Evolutionary conservation across 2,329 filamentous ascomycete species (phyloP), one percentile per base, ranked within the genome.

Genomic region (Colletotrichum endophyticum): DNA sequence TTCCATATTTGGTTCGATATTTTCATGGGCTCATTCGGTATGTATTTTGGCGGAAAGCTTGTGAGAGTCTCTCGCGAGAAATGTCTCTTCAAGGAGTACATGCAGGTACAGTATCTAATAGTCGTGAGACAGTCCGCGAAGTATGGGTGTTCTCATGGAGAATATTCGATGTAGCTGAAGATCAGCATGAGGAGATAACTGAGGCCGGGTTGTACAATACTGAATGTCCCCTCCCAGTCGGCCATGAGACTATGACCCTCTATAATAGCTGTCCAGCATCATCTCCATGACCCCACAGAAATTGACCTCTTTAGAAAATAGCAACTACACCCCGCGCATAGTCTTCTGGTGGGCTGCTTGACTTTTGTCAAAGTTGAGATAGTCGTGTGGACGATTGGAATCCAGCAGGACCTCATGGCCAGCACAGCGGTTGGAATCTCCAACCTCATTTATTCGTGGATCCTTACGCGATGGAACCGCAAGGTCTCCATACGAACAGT

Each of bases 291-390:
- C 1, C 13, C 44, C 44, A 13, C 12, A 53, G 12, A 53, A 11
- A 2, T 3, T 22, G 3, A 11, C 0, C 3, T 6, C 9, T 12
- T 1, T 5, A 8, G 16, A 19, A 39, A 19, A 5, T 49, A 25
- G 11, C n/a, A 12, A 25, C 6, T 13, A 3, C n/a, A 13, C 0
- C 12, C 44, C 3, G 11, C n/a, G 3, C 0, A 53, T 8, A 0
- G 44, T 53, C 44, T 53, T 0, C n/a, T 22, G 0, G 12, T 25
- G 0, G 8, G 44, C n/a, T 53, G 11, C n/a, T 13, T 0, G n/a
- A 22, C 0, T 53, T 22, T 22, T 12, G n/a, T 13, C 11, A 25
- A 13, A 53, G 4, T 49, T 2, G n/a, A 49, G n/a, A 3, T n/a
- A 22, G 11, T 4, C 12, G n/a, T 22, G n/a, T 53, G 1, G n/a